Evolutionary conservation across 495 filamentous ascomycete genomes (phyloP), one percentile per base, ranked within the genome.

Genomic region (Penicillium manginii): DNA sequence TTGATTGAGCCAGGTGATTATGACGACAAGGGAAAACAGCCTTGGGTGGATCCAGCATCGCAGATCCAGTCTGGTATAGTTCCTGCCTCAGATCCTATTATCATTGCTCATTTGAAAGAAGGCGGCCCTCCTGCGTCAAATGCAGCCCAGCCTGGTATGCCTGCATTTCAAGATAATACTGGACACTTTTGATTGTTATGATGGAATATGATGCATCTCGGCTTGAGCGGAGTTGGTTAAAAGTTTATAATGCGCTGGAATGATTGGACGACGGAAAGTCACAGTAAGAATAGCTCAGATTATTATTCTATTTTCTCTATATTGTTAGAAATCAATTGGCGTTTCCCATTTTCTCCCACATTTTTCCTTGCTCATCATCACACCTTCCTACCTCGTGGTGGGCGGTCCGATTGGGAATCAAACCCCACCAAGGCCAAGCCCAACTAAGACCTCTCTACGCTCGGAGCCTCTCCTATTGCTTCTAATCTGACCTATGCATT

Each of bases 41-140:
- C 42, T 40, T 70, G 65, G 67, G 31, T 55, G 61, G 61, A 60
- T 50, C 48, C 51, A 29, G 17, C 32, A 12, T 59, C 50, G 14
- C 50, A 52, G 43, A 11, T 51, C 11, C 68, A 68, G 57, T 33
- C 60, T 23, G 42, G 51, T n/a, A 4, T 57, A 50, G 42, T 59
- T 22, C 49, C 61, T 48, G 50, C 51, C 35, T 53, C 62, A 50
- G 50, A 63, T 43, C 49, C 57, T 29, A 58, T 65, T 21, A 42
- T 61, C 8, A 52, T 60, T 29, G 18, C 54, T 8, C 51, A 60
- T 66, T 63, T 56, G 3, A 42, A 70, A 61, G 56, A 50, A 26
- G 54, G 22, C 62, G 49, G 52, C 18, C 50, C 58, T 47, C 63
- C 60, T 64, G 56, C 52, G 46, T 66, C 67, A 55, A 54, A 63